Conservation (phyloP, 2,329 filamentous ascomycete species). For the Berkeleyomyces rouxiae region DNA sequence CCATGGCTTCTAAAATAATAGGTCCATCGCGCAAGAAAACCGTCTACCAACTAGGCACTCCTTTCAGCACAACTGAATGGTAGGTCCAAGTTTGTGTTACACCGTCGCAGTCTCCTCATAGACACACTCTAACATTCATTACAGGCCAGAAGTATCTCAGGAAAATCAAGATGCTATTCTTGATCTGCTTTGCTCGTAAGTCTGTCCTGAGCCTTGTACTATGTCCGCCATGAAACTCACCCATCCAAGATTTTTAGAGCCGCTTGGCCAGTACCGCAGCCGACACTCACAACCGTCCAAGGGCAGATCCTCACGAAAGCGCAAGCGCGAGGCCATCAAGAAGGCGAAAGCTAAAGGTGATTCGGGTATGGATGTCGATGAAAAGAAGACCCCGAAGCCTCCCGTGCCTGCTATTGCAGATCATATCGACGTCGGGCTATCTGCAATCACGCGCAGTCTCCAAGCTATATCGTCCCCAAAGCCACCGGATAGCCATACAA, state of each 20-base stretch:
- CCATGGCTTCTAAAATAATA: background rate
- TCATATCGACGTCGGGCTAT: slow-evolving; percentile 47
- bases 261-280: slow-evolving; percentile 45
- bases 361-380: slow-evolving; percentile 5
- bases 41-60: slow-evolving; percentile 48
- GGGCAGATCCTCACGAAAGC: slow-evolving; percentile 41
- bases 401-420: slow-evolving; percentile 34
- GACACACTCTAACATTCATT: background rate
- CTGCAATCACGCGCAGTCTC: slow-evolving; percentile 43
- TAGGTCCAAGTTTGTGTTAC: slow-evolving; percentile 20
- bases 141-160: slow-evolving; percentile 42
- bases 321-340: slow-evolving; percentile 25
- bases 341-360: slow-evolving; percentile 17
- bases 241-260: slow-evolving; percentile 38
- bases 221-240: background rate
- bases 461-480: slow-evolving; percentile 24
- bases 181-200: slow-evolving; percentile 49
- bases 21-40: slow-evolving; percentile 32
- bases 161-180: slow-evolving; percentile 47
- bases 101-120: background rate
- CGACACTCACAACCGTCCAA: slow-evolving; percentile 39
- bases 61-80: slow-evolving; percentile 46
- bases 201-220: background rate
- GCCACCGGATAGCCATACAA: background rate
- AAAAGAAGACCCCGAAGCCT: slow-evolving; percentile 5